Percentiles rank a stretch among this genome's conserved stretches.
Conservation (phyloP, 2,329 filamentous ascomycete species). For the Thyridium curvatum region DNA sequence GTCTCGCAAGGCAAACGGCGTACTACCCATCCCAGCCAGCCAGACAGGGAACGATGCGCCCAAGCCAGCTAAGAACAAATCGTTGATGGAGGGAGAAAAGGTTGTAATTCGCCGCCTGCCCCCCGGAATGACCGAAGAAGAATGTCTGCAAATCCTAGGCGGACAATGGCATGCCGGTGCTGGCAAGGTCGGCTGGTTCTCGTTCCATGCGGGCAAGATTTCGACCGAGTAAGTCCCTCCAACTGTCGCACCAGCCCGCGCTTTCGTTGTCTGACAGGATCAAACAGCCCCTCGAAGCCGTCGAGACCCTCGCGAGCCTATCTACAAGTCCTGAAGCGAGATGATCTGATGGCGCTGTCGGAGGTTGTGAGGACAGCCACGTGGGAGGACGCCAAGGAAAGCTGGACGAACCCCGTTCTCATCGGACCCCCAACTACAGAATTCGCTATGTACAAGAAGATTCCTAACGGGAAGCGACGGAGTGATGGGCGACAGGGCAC, state of each 20-base stretch:
- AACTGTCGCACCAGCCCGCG: background rate
- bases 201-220: constrained; percentile 61
- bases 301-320: constrained; percentile 78
- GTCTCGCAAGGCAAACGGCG: constrained; percentile 41
- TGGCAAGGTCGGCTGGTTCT: constrained; percentile 80
- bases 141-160: constrained; percentile 68
- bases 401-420: constrained; percentile 63
- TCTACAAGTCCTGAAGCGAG: constrained; percentile 69
- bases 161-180: constrained; percentile 75
- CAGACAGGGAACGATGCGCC: constrained; percentile 33
- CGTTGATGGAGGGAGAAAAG: constrained; percentile 64
- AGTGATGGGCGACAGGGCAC: constrained; percentile 84
- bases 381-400: constrained; percentile 80
- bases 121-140: constrained; percentile 73
- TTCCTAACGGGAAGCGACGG: constrained; percentile 67
- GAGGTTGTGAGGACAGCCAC: constrained; percentile 61
- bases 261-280: constrained; percentile 3
- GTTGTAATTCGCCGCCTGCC: constrained; percentile 78
- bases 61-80: constrained; percentile 39
- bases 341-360: constrained; percentile 60
- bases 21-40: constrained; percentile 41
- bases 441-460: constrained; percentile 76
- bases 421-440: constrained; percentile 76
- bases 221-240: constrained; percentile 65
- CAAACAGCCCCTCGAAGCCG: constrained; percentile 68